These are phyloP conservation scores for Kluyveromyces lactis DNA, from an alignment of 805 yeast species.

Conservation along the genomic window DNA sequence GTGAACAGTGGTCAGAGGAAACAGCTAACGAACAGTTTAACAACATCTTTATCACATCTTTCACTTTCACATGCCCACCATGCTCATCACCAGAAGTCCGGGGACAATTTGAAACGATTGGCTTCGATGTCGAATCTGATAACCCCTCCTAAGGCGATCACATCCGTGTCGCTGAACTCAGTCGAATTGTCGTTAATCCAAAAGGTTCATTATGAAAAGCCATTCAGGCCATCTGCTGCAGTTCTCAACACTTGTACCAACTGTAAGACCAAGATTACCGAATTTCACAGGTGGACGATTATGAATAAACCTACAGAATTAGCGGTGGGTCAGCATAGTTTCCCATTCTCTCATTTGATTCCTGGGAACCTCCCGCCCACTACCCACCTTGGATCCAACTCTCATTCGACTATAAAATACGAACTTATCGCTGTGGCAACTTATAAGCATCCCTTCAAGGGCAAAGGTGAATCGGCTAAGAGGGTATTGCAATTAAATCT, in stretches of 20 bases:
- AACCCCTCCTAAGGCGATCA: slow-evolving; percentile 17
- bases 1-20: slow-evolving; percentile 11
- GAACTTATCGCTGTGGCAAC: slow-evolving; percentile 57
- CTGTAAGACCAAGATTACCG: slow-evolving; percentile 48
- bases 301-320: slow-evolving; percentile 51
- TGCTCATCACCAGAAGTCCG: slow-evolving; percentile 2
- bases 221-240: slow-evolving; percentile 50
- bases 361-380: slow-evolving; percentile 89
- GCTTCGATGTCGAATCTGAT: slow-evolving; percentile 19
- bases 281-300: slow-evolving; percentile 84
- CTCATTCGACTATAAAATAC: slow-evolving; percentile 53
- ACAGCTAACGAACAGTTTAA: slow-evolving; percentile 10
- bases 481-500: slow-evolving; percentile 36
- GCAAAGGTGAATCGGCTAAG: slow-evolving; percentile 15
- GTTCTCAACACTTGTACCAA: slow-evolving; percentile 45
- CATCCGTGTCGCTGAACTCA: slow-evolving; percentile 42
- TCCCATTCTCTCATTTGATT: slow-evolving; percentile 82
- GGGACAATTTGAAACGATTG: slow-evolving; percentile 11
- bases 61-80: slow-evolving; percentile 10
- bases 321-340: slow-evolving; percentile 65
- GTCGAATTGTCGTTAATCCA: slow-evolving; percentile 70
- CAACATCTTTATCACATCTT: slow-evolving; percentile 19
- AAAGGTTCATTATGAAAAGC: slow-evolving; percentile 54
- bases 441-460: slow-evolving; percentile 31
- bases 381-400: slow-evolving; percentile 44